These are phyloP conservation scores for Tetraselmis striata DNA, from an alignment of 139 green algal species.

Conservation along the genomic window DNA sequence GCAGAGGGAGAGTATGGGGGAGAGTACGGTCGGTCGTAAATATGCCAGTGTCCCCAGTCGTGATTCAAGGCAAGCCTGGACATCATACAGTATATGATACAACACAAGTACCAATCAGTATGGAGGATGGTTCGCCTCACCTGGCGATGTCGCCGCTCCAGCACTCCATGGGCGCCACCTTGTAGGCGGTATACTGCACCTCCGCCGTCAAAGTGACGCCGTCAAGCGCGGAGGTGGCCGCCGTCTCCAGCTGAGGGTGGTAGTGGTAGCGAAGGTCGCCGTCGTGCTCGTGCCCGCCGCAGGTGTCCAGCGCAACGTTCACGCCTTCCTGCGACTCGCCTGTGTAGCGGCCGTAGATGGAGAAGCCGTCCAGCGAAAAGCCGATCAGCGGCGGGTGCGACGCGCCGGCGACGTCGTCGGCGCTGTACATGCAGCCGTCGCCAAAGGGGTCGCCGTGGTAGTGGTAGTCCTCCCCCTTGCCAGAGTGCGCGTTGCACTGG, in stretches of 20 bases:
- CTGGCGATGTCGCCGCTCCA: no score
- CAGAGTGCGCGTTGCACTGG: not conserved
- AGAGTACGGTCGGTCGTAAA: no score
- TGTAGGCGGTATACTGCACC: no score
- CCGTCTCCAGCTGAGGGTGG: not conserved
- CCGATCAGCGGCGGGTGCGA: not conserved
- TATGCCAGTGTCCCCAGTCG: no score
- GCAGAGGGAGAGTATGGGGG: no score
- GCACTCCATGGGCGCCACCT: no score
- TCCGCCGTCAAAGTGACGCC: no score
- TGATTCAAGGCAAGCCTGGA: no score
- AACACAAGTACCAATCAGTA: no score
- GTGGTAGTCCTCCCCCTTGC: not conserved
- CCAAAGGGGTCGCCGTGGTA: not conserved
- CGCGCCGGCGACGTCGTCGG: not conserved
- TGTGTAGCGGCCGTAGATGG: not conserved
- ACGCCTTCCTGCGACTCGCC: not conserved
- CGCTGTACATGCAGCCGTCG: not conserved
- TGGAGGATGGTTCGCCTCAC: no score
- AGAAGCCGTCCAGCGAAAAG: not conserved
- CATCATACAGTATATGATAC: no score
- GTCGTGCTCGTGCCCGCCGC: not conserved
- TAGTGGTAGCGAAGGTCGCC: not conserved
- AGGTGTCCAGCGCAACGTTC: not conserved
- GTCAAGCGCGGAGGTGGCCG: not conserved